These are phyloP conservation scores for Globisporangium okanoganense DNA, from an alignment of 352 stramenopile species.

Conservation along the genomic window DNA sequence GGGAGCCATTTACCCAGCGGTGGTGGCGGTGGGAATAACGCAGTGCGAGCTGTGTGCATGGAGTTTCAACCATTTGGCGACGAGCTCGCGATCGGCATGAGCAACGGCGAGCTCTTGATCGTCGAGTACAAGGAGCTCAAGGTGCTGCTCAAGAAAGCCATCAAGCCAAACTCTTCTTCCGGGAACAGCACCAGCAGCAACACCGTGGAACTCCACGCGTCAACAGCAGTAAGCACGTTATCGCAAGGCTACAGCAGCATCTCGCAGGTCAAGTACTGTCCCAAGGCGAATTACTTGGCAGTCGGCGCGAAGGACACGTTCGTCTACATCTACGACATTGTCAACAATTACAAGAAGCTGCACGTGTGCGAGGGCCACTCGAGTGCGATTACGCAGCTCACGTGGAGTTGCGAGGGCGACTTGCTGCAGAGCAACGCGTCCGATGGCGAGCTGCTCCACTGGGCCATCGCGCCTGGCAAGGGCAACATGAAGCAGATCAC, in stretches of 20 bases:
- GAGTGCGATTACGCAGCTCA: conserved; percentile 75
- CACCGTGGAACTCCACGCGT: conserved; percentile 6
- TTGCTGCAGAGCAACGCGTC: conserved; percentile 81
- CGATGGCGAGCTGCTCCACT: conserved; percentile 63
- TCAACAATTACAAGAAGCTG: conserved; percentile 49
- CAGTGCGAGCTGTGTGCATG: conserved; percentile 39
- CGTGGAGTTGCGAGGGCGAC: conserved; percentile 79
- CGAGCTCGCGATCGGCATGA: conserved; percentile 50
- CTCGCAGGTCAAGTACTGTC: conserved; percentile 50
- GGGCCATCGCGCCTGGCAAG: conserved; percentile 30
- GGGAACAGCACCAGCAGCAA: conserved; percentile 8
- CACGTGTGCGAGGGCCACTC: conserved; percentile 78
- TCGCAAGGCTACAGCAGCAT: conserved; percentile 13
- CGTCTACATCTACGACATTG: conserved; percentile 54
- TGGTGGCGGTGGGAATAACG: conserved; percentile 1
- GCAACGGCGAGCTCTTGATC: conserved; percentile 47
- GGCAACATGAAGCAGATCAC: conserved; percentile 56
- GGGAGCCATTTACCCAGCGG: conserved; percentile 17
- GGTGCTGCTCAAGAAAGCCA: conserved; percentile 36
- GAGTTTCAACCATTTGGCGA: conserved; percentile 50
- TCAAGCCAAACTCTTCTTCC: conserved; percentile 25
- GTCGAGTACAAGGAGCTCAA: conserved; percentile 35
- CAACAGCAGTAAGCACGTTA: neutral
- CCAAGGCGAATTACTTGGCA: conserved; percentile 40
- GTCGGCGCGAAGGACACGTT: conserved; percentile 59